Conservation (phyloP, 1,284 basidiomycete species). For the Sanghuangporus sanghuang region DNA sequence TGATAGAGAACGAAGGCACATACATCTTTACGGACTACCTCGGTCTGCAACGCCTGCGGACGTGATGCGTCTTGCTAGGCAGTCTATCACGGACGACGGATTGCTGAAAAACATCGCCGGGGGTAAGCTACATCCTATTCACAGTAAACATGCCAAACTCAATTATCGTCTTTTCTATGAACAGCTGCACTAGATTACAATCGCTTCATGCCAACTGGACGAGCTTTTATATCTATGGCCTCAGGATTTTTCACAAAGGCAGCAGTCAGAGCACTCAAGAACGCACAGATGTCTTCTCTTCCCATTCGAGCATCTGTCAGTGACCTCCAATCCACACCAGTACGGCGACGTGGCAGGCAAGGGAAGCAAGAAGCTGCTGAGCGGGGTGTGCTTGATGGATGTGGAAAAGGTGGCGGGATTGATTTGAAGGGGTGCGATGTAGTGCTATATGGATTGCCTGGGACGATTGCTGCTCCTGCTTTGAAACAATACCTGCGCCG, state of each 20-base stretch:
- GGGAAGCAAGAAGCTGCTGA: conserved; percentile 38
- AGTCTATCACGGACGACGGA: conserved; percentile 28
- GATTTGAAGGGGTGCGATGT: conserved; percentile 45
- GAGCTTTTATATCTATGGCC: conserved; percentile 49
- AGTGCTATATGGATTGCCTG: conserved; percentile 56
- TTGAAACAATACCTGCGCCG: conserved; percentile 39
- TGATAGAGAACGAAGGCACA: conserved; percentile 24
- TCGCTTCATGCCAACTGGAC: conserved; percentile 51
- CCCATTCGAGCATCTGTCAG: conserved; percentile 25
- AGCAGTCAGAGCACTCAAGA: conserved; percentile 39
- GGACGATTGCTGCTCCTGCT: conserved; percentile 30
- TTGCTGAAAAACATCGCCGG: conserved; percentile 44
- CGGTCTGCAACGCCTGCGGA: conserved; percentile 49
- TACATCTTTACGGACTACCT: conserved; percentile 40
- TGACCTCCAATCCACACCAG: not conserved
- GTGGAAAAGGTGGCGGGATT: conserved; percentile 49
- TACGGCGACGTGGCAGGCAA: conserved; percentile 35
- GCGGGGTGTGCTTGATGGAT: conserved; percentile 38
- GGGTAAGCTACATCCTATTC: conserved; percentile 32
- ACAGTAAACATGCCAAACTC: not conserved
- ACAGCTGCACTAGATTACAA: conserved; percentile 57
- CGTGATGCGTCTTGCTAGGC: conserved; percentile 43
- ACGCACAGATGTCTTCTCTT: conserved; percentile 40
- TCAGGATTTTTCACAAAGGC: conserved; percentile 37
- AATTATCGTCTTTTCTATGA: not conserved